These are phyloP conservation scores for Gentiana straminea DNA, from an alignment of 257 asterid genomes.

Conservation along the genomic window DNA sequence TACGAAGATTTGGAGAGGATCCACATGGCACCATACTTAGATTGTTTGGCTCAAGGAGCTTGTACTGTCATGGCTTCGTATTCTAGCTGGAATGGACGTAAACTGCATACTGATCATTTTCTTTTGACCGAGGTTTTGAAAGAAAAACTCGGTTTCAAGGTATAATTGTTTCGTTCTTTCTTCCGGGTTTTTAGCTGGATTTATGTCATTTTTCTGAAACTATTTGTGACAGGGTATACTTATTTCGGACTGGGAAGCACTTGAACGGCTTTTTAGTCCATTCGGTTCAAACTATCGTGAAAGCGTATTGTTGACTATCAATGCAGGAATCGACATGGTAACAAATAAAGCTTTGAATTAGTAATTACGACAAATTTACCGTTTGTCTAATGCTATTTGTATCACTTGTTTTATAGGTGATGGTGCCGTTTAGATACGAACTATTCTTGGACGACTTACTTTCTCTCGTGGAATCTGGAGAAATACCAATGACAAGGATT, in stretches of 20 bases:
- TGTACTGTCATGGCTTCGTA: constrained; percentile 89
- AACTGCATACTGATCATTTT: constrained; percentile 41
- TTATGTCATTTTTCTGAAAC: neutral
- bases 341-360: constrained; percentile 1
- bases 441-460: constrained; percentile 65
- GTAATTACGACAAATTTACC: neutral
- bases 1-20: constrained; percentile 63
- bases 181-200: neutral
- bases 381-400: constrained; percentile 7
- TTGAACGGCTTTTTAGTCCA: constrained; percentile 28
- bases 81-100: constrained; percentile 72
- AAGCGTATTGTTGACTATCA: constrained; percentile 20
- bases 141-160: constrained; percentile 82
- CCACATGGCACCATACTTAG: constrained; percentile 72
- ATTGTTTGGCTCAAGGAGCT: constrained; percentile 70
- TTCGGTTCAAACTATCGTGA: constrained; percentile 29
- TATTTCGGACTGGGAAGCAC: constrained; percentile 64
- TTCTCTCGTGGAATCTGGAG: constrained; percentile 73
- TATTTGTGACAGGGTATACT: constrained; percentile 51
- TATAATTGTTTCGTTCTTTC: constrained; percentile 12
- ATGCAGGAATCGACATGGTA: constrained; percentile 75
- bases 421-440: constrained; percentile 91
- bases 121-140: constrained; percentile 74
- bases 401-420: constrained; percentile 50
- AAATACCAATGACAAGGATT: constrained; percentile 68